Percentiles rank a stretch among this genome's conserved stretches.
phyloP scores from a whole-genome alignment of 345 rosid genomes.

The Carallia brachiata region DNA sequence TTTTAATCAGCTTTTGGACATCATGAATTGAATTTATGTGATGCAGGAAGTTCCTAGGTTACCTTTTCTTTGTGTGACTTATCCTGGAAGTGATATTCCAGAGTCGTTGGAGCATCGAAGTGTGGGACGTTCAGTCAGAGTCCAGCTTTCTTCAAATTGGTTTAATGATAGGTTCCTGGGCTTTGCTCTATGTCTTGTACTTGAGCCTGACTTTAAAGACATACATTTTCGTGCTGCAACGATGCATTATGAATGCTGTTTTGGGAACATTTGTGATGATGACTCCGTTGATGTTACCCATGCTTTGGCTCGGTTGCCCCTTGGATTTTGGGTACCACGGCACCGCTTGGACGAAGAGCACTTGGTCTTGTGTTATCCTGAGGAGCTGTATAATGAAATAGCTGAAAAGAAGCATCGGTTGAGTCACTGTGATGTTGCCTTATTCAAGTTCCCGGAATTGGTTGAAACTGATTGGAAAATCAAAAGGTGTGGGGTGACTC shows the following conservation, averaged over 20 bases:
- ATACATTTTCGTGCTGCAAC: too few relatives aligned
- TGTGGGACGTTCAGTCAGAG: slow-evolving; percentile 1
- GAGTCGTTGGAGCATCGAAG: slow-evolving; percentile 3
- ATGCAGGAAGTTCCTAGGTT: neutral
- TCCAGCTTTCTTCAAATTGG: slow-evolving; percentile 7
- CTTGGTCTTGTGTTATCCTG: neutral
- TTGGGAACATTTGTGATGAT: neutral
- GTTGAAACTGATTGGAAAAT: neutral
- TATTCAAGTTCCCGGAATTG: neutral
- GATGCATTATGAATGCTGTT: neutral
- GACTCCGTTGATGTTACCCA: neutral
- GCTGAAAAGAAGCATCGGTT: neutral
- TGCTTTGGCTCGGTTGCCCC: too few relatives aligned
- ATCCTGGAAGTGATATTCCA: slow-evolving; percentile 7
- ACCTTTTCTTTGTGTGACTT: slow-evolving; percentile 2
- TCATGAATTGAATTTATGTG: too few relatives aligned
- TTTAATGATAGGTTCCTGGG: neutral
- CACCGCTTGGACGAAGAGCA: neutral
- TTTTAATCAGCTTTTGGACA: neutral
- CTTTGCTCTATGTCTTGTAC: neutral
- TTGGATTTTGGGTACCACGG: too few relatives aligned
- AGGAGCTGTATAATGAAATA: too few relatives aligned
- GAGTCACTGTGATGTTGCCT: neutral
- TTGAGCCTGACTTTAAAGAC: too few relatives aligned
- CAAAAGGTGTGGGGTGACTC: neutral